Conservation (phyloP, 768 basidiomycete species). For the Saitozyma sp. region DNA sequence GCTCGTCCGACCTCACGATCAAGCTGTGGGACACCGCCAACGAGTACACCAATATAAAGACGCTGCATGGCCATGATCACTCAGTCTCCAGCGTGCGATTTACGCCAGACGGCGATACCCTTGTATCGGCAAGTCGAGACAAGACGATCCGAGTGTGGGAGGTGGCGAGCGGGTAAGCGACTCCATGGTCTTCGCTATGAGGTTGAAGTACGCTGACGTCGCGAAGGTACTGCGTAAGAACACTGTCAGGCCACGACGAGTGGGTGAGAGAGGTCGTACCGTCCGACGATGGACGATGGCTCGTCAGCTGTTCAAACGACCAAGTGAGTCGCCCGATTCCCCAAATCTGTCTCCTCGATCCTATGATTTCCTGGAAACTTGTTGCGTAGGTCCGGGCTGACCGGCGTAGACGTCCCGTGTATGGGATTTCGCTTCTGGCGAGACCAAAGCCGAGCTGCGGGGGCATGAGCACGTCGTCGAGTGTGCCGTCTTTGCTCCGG, state of each 20-base stretch:
- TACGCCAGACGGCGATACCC: constrained; percentile 75
- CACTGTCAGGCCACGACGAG: constrained; percentile 73
- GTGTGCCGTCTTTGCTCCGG: constrained; percentile 75
- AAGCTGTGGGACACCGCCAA: constrained; percentile 89
- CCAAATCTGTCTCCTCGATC: too few species aligned
- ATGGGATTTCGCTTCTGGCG: constrained; percentile 71
- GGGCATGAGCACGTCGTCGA: constrained; percentile 88
- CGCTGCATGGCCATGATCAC: constrained; percentile 86
- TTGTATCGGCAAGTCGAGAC: constrained; percentile 86
- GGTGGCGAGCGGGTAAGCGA: constrained; percentile 74
- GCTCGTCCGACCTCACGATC: constrained; percentile 84
- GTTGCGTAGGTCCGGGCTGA: constrained; percentile 4
- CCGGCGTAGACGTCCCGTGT: constrained; percentile 68
- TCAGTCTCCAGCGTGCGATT: constrained; percentile 83
- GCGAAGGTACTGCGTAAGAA: constrained; percentile 69
- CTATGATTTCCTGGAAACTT: neutral
- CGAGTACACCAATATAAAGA: constrained; percentile 86
- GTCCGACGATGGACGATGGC: constrained; percentile 65
- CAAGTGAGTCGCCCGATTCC: constrained; percentile 62
- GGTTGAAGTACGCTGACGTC: constrained; percentile 11
- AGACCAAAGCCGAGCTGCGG: constrained; percentile 76
- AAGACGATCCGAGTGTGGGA: constrained; percentile 83
- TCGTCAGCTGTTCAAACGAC: constrained; percentile 82
- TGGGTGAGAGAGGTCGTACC: constrained; percentile 71
- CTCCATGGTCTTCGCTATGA: neutral